Evolutionary conservation across 768 basidiomycete species (phyloP), one percentile per base, ranked within the genome.

Genomic region (Pulveroboletus ravenelii): DNA sequence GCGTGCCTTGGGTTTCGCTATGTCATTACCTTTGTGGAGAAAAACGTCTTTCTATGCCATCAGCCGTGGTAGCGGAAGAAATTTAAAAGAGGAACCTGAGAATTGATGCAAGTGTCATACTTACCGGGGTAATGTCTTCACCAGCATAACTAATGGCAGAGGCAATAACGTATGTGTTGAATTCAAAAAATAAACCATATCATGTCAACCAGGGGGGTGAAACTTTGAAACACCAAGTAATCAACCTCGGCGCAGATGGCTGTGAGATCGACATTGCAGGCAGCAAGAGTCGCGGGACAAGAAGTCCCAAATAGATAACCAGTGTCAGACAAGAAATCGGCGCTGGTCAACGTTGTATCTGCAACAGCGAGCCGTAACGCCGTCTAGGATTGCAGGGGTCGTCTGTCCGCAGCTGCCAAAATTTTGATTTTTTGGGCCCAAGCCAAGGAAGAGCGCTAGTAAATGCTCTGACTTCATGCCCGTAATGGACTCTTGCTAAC

Each of bases 11-110:
- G 3, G 35, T n/a, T 27, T 41, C 10, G 15, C n/a, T 3, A 14
- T 14, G 12, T 18, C 7, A 30, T 40, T 35, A 61, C 64, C 59
- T 58, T 65, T n/a, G n/a, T n/a, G n/a, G 66, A 62, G 17, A 64
- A 66, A 10, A 53, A n/a, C 12, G 8, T 47, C 53, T 13, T 57
- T 41, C 18, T 56, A 51, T 46, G 31, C 60, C 62, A 37, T 59
- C 61, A 3, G 18, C 36, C 15, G 50, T 62, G 9, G 60, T 60
- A 42, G 45, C 46, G 35, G 58, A 60, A 0, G 65, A 54, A 46
- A 61, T 0, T 3, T 65, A 6, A 23, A 23, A 10, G 10, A 18
- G 6, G 5, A 40, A 25, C 5, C 15, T 49, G 5, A 45, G 14
- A 31, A 23, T 31, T 9, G 6, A 15, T 15, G 1, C 35, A 8